Evolutionary conservation across 1,284 basidiomycete genomes (phyloP).

Genomic region (Apiotrichum akiyoshidainum): DNA sequence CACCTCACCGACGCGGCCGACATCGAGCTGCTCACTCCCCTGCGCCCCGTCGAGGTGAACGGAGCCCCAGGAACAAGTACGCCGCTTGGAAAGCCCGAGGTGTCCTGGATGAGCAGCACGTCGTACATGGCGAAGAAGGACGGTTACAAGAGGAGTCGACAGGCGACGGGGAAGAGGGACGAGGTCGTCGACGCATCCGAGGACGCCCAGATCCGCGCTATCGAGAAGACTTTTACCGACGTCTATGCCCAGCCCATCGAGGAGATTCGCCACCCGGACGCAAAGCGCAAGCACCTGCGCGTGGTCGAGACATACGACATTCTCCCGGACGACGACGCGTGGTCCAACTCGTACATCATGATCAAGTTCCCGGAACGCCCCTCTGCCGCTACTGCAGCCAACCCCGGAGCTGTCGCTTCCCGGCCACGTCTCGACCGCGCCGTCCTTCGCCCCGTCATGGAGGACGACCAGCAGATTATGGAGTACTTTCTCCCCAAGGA

Average conservation of each 20-base stretch:
- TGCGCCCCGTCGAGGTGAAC: conserved; percentile 22
- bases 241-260: conserved; percentile 59
- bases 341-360: conserved; percentile 84
- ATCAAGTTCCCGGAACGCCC: conserved; percentile 86
- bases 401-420: conserved; percentile 58
- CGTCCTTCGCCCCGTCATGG: conserved; percentile 75
- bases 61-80: conserved; percentile 11
- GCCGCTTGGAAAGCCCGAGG: conserved; percentile 53
- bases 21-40: conserved; percentile 34
- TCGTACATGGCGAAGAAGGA: conserved; percentile 68
- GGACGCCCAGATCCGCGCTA: conserved; percentile 72
- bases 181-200: conserved; percentile 70
- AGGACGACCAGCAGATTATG: conserved; percentile 76
- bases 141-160: conserved; percentile 23
- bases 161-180: conserved; percentile 30
- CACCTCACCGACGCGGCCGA: conserved; percentile 41
- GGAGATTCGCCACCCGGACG: conserved; percentile 59
- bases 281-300: conserved; percentile 69
- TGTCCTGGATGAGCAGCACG: conserved; percentile 84
- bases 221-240: conserved; percentile 74
- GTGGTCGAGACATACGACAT: conserved; percentile 80
- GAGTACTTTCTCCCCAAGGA: conserved; percentile 83
- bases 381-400: conserved; percentile 63
- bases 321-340: conserved; percentile 79
- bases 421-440: conserved; percentile 67